Conservation (phyloP, 2,329 filamentous ascomycete species). For the Colletotrichum somersetense region DNA sequence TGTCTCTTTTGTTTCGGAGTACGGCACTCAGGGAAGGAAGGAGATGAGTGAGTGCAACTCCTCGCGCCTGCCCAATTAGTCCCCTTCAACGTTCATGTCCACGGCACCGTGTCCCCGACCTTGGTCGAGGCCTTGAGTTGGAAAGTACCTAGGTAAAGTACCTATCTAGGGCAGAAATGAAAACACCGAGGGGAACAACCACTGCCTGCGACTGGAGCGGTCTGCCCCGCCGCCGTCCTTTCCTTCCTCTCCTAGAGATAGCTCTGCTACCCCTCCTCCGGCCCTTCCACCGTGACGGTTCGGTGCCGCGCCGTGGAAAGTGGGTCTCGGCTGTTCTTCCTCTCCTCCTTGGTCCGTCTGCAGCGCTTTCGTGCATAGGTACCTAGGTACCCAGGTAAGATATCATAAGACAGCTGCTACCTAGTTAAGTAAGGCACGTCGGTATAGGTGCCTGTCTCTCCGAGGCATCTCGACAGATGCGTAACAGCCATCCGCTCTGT, state of each 20-base stretch:
- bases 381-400: background rate
- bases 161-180: background rate
- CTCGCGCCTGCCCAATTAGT: background rate
- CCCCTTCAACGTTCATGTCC: background rate
- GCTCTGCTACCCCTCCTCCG: background rate
- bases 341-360: background rate
- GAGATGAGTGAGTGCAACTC: background rate
- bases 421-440: too few relatives aligned
- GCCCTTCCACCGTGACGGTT: constrained; percentile 19
- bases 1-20: background rate
- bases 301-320: constrained; percentile 24
- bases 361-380: background rate
- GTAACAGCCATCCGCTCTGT: constrained; percentile 3
- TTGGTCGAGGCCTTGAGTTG: background rate
- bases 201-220: background rate
- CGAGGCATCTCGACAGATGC: constrained; percentile 10
- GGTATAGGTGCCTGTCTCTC: background rate
- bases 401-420: background rate
- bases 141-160: background rate
- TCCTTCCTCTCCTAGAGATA: background rate
- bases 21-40: background rate
- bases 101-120: background rate
- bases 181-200: background rate
- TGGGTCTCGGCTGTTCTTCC: constrained; percentile 17
- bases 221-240: constrained; percentile 12